Percentiles rank a stretch among this genome's conserved stretches.
phyloP scores from a whole-genome alignment of 768 basidiomycete genomes.

The Kockovaella imperatae region DNA sequence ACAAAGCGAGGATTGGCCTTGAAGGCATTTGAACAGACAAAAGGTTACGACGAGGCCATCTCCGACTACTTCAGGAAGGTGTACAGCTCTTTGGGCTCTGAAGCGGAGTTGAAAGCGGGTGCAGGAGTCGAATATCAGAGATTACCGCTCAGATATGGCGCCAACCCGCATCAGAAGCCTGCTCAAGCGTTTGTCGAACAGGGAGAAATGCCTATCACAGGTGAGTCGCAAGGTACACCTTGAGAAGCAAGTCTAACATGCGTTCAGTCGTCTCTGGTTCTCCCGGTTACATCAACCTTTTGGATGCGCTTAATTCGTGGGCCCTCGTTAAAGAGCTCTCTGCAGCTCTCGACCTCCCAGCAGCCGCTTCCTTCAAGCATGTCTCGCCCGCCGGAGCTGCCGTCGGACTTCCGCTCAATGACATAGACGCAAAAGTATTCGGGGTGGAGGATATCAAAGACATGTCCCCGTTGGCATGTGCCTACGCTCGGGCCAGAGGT shows the following conservation, averaged over 20 bases:
- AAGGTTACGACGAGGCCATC: conserved; percentile 89
- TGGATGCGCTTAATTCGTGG: conserved; percentile 95
- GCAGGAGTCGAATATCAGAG: conserved; percentile 61
- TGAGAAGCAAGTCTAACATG: background rate
- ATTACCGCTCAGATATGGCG: conserved; percentile 82
- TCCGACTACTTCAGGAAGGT: conserved; percentile 93
- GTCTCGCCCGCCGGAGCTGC: conserved; percentile 97
- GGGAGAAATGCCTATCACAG: conserved; percentile 88
- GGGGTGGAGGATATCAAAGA: conserved; percentile 89
- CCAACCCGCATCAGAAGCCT: conserved; percentile 97
- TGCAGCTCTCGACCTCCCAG: conserved; percentile 76
- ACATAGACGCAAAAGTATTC: conserved; percentile 84
- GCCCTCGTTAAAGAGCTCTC: conserved; percentile 91
- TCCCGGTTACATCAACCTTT: conserved; percentile 95
- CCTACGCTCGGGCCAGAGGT: conserved; percentile 95
- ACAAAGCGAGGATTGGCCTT: conserved; percentile 74
- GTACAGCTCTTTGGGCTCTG: conserved; percentile 70
- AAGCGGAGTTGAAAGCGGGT: conserved; percentile 56
- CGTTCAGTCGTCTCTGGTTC: conserved; percentile 74
- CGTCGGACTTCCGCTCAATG: conserved; percentile 69
- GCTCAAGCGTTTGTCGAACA: conserved; percentile 89
- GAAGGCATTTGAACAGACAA: conserved; percentile 96
- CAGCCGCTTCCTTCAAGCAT: conserved; percentile 98
- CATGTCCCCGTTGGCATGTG: conserved; percentile 77
- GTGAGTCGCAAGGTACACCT: conserved; percentile 46